A percentile compares a stretch with the other conserved stretches of the same genome.
Conservation (phyloP, 2,329 filamentous ascomycete species). For the Aureobasidium sp. region DNA sequence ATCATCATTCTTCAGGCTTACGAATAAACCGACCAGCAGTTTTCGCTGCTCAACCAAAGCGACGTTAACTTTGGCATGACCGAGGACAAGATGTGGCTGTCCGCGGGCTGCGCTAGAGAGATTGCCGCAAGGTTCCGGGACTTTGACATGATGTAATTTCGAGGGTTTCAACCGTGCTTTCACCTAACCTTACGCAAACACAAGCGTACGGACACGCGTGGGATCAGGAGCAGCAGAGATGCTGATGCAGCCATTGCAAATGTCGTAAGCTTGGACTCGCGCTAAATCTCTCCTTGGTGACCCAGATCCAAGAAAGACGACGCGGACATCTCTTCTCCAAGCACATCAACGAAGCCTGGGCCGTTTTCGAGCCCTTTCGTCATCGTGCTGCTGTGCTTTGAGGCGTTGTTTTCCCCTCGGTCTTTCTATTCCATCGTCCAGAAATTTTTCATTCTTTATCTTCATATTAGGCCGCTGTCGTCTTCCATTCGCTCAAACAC, state of each 20-base stretch:
- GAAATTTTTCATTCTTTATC: background rate
- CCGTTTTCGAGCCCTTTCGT: background rate
- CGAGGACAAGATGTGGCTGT: slow-evolving; percentile 1
- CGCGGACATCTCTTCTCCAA: background rate
- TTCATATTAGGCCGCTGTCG: slow-evolving; percentile 1
- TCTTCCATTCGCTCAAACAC: background rate
- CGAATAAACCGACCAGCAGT: background rate
- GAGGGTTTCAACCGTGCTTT: background rate
- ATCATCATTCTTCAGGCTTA: background rate
- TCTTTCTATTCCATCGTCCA: background rate
- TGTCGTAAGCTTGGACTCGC: slow-evolving; percentile 3
- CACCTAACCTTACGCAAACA: background rate
- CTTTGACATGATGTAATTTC: background rate
- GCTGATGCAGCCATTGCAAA: background rate
- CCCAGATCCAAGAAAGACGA: background rate
- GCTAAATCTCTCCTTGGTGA: background rate
- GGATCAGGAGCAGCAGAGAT: background rate
- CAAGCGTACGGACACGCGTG: background rate
- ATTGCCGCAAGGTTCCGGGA: background rate
- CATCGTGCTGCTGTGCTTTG: slow-evolving; percentile 1
- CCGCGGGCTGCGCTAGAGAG: background rate
- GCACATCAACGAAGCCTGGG: slow-evolving; percentile 3
- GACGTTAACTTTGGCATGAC: slow-evolving; percentile 3
- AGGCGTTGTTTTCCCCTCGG: background rate
- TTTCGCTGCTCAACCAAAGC: background rate